These are phyloP conservation scores for Apostasia shenzhenica DNA, from an alignment of 106 monocot genomes.

Conservation along the genomic window DNA sequence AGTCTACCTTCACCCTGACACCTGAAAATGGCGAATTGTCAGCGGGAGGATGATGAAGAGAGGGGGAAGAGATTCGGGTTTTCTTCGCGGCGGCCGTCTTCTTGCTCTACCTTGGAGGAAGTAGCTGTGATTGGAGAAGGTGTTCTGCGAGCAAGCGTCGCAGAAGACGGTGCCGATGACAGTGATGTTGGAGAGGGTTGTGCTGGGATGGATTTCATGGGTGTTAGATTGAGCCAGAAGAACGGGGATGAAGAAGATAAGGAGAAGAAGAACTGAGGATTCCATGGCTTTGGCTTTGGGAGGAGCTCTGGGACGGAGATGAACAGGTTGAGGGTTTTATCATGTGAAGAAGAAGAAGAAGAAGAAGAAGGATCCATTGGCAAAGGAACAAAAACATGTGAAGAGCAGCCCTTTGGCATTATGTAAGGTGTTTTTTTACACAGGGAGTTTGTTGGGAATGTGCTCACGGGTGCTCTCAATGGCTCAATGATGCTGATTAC, in stretches of 20 bases:
- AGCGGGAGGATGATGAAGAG: no score
- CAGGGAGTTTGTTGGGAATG: slow-evolving; percentile 5
- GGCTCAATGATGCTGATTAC: neutral
- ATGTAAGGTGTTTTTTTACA: neutral
- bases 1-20: slow-evolving; percentile 60
- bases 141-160: slow-evolving; percentile 80
- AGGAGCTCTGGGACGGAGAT: no score
- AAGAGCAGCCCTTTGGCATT: slow-evolving; percentile 5
- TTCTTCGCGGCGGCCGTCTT: neutral
- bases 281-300: no score
- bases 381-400: slow-evolving; percentile 6
- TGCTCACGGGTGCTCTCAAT: slow-evolving; percentile 9
- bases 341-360: no score
- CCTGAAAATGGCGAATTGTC: slow-evolving; percentile 28
- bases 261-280: neutral
- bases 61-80: neutral
- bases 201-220: neutral
- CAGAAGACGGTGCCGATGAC: slow-evolving; percentile 88
- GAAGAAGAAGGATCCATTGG: slow-evolving; percentile 1
- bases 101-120: slow-evolving; percentile 50
- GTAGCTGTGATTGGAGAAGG: slow-evolving; percentile 90
- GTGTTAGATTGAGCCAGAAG: neutral
- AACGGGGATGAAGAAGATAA: neutral
- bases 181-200: slow-evolving; percentile 51
- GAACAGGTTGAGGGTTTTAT: no score